A percentile compares a stretch with the other conserved stretches of the same genome.
These are phyloP conservation scores for Ophiosphaerella korrae DNA, from an alignment of 2,329 filamentous ascomycete genomes.

Conservation along the genomic window DNA sequence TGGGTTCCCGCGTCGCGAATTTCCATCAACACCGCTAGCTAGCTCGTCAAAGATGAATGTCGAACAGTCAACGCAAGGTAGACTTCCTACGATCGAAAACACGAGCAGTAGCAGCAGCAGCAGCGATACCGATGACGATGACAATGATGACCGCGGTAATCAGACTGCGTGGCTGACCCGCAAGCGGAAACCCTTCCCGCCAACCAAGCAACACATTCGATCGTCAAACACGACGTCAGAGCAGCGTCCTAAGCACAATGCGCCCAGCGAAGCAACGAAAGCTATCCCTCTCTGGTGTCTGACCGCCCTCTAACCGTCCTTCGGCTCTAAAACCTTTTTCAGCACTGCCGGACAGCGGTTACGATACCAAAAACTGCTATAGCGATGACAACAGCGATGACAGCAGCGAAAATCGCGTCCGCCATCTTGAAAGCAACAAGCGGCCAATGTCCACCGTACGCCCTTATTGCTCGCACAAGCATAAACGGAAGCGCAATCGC, in stretches of 20 bases:
- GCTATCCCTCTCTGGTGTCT: too few species aligned
- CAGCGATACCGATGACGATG: too few species aligned
- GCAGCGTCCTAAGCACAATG: neutral
- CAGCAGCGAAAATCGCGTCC: neutral
- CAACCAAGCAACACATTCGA: too few species aligned
- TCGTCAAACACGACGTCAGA: too few species aligned
- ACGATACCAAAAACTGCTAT: neutral
- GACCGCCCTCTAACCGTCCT: too few species aligned
- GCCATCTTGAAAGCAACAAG: conserved; percentile 1
- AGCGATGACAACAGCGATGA: neutral
- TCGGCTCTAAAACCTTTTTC: too few species aligned
- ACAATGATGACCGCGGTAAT: too few species aligned
- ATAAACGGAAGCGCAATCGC: neutral
- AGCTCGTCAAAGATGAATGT: neutral
- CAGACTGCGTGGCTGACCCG: too few species aligned
- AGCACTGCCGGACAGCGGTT: too few species aligned
- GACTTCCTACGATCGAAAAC: neutral
- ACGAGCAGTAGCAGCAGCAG: neutral
- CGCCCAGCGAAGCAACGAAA: too few species aligned
- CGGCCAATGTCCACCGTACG: neutral
- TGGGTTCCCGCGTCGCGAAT: conserved; percentile 3
- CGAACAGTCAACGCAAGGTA: conserved; percentile 2
- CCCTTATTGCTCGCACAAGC: neutral
- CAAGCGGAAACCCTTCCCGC: too few species aligned
- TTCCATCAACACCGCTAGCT: conserved; percentile 3